phyloP scores from a whole-genome alignment of 306 rosid species.

The Amphicarpaea edgeworthii region DNA sequence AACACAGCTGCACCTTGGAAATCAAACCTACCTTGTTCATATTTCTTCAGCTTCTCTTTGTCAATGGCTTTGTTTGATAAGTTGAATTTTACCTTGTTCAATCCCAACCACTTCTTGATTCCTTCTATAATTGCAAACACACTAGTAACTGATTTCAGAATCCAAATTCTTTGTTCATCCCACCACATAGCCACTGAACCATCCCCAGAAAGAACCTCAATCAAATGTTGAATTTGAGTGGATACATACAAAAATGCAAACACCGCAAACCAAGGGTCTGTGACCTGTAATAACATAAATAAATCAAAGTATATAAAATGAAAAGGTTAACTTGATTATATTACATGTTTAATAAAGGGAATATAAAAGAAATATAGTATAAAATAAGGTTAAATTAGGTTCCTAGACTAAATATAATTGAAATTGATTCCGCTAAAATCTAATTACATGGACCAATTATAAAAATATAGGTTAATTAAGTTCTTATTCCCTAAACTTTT shows the following conservation, averaged over 20 bases:
- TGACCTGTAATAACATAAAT: slow-evolving; percentile 28
- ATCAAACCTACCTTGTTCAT: slow-evolving; percentile 59
- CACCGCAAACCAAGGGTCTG: slow-evolving; percentile 60
- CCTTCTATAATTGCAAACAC: slow-evolving; percentile 47
- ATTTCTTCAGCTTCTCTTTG: slow-evolving; percentile 56
- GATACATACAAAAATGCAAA: slow-evolving; percentile 46
- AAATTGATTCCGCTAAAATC: no score
- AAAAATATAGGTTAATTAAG: no score
- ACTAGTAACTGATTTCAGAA: slow-evolving; percentile 50
- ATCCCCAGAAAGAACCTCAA: slow-evolving; percentile 55
- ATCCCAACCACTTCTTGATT: slow-evolving; percentile 46
- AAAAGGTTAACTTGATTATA: background rate
- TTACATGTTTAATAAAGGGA: background rate
- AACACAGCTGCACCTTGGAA: slow-evolving; percentile 59
- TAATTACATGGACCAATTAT: no score
- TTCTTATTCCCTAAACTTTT: no score
- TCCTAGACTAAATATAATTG: no score
- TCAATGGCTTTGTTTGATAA: slow-evolving; percentile 58
- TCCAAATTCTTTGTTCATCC: slow-evolving; percentile 63
- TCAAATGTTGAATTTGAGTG: slow-evolving; percentile 52
- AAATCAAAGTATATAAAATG: background rate
- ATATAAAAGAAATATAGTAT: no score
- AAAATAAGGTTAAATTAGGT: background rate
- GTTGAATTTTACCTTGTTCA: slow-evolving; percentile 42
- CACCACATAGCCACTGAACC: slow-evolving; percentile 57